Evolutionary conservation across 495 filamentous ascomycete species (phyloP).

Genomic region (Polyplosphaeria fusca): DNA sequence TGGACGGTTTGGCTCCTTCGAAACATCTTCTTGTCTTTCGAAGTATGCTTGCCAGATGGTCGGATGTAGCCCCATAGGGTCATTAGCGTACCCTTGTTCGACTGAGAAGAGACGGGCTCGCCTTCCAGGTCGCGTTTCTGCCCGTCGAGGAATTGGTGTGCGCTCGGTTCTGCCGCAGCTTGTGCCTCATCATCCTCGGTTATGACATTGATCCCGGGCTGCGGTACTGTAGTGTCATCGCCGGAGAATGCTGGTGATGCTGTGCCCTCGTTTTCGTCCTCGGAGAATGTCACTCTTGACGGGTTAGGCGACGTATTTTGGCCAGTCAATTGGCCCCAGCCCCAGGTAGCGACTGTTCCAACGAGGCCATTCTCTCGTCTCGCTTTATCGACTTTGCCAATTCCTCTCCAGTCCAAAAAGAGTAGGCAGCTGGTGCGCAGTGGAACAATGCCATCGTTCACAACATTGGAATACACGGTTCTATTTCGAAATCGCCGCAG

Average conservation of each 20-base stretch:
- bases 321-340: conserved; percentile 91
- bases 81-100: conserved; percentile 12
- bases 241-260: conserved; percentile 30
- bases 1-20: conserved; percentile 38
- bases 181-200: conserved; percentile 51
- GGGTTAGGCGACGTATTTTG: conserved; percentile 61
- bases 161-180: conserved; percentile 30
- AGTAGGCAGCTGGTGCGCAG: conserved; percentile 89
- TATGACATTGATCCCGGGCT: conserved; percentile 54
- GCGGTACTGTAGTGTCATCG: conserved; percentile 51
- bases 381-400: conserved; percentile 91
- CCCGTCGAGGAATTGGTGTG: conserved; percentile 26
- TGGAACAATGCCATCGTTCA: conserved; percentile 97
- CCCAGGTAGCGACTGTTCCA: conserved; percentile 87
- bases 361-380: conserved; percentile 86
- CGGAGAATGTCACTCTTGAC: conserved; percentile 34
- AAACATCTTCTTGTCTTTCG: conserved; percentile 40
- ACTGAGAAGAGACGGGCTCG: conserved; percentile 40
- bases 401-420: conserved; percentile 95
- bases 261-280: conserved; percentile 29
- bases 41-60: conserved; percentile 30
- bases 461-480: conserved; percentile 94
- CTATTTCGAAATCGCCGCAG: conserved; percentile 84
- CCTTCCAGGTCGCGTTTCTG: conserved; percentile 42
- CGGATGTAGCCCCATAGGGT: conserved; percentile 41